Base-by-base conservation (phyloP, 2,329 filamentous ascomycete species). In the Monilinia fructicola region DNA sequence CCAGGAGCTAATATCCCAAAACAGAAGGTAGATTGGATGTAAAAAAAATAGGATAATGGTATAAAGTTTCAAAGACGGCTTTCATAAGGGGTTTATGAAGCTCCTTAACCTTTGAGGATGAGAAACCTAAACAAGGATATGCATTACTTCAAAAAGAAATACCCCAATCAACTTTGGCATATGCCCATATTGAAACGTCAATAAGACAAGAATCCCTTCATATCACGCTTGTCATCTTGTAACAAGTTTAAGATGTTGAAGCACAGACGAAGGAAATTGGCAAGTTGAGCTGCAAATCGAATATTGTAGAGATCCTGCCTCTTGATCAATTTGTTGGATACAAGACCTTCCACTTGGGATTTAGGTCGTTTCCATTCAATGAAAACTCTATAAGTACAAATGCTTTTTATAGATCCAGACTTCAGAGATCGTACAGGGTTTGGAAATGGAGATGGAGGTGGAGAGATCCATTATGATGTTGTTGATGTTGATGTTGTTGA, bases 131-230 rank as follows among this genome's bases (percentile, higher is more conserved):
- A 38, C 44, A 60, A 60, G 58, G 28, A 60, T 60, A 10, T 18
- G 9, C 38, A 12, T 21, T 38, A 31, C 28, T 60, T 38, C 12
- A 50, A 18, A 21, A 4, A 21, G 23, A 40, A 56, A 28, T 6
- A 64, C 14, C 12, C 18, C 40, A 31, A 48, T 18, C 40, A 7
- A 48, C 31, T 26, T 48, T 26, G n/a, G 53, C 28, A n/a, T 31
- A 64, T 50, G 5, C 26, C 21, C 26, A 50, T 58, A 40, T 52
- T 40, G 53, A 64, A 55, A 64, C 62, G 21, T 48, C 12, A 6
- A 48, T 64, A 56, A 64, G 42, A 64, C 62, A 64, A 48, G 56
- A 28, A n/a, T 50, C 52, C n/a, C 53, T n/a, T 58, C 62, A 64
- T 26, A 16, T 58, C 28, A 64, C 11, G n/a, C 38, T 53, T 48